Conservation (phyloP, 2,329 filamentous ascomycete species). For the Magnaporthiopsis rhizophila region DNA sequence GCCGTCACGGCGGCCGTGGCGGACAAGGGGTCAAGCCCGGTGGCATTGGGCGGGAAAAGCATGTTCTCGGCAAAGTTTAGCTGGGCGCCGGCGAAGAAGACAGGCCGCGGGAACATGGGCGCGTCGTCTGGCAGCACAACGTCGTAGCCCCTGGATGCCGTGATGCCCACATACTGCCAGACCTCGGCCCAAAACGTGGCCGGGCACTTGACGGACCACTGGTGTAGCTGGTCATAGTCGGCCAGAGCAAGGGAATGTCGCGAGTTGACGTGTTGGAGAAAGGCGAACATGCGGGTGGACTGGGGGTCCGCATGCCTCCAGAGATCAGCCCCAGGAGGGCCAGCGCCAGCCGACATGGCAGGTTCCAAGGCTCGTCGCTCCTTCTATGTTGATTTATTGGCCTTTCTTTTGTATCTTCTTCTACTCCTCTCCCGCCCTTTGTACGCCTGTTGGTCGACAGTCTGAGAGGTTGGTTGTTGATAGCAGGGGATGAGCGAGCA, state of each 20-base stretch:
- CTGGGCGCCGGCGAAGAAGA: constrained; percentile 71
- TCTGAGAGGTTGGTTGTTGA: too few species aligned
- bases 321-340: constrained; percentile 37
- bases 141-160: constrained; percentile 54
- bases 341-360: not conserved
- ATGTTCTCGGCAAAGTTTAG: constrained; percentile 96
- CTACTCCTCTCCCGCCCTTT: not conserved
- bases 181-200: constrained; percentile 75
- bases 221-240: constrained; percentile 68
- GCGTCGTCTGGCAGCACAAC: constrained; percentile 57
- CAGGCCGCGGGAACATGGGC: constrained; percentile 76
- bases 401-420: not conserved
- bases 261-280: constrained; percentile 60
- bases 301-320: constrained; percentile 64
- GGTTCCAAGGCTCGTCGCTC: not conserved
- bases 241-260: constrained; percentile 55
- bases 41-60: constrained; percentile 57
- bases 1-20: constrained; percentile 68
- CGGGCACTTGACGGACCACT: constrained; percentile 75
- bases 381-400: not conserved
- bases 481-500: too few species aligned
- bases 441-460: too few species aligned
- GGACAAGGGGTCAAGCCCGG: constrained; percentile 42
- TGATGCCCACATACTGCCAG: constrained; percentile 76
- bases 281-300: constrained; percentile 63